Percentiles rank a stretch among this genome's conserved stretches.
These are phyloP conservation scores for Alternaria gaisen DNA, from an alignment of 2,329 filamentous ascomycete species.

Conservation along the genomic window DNA sequence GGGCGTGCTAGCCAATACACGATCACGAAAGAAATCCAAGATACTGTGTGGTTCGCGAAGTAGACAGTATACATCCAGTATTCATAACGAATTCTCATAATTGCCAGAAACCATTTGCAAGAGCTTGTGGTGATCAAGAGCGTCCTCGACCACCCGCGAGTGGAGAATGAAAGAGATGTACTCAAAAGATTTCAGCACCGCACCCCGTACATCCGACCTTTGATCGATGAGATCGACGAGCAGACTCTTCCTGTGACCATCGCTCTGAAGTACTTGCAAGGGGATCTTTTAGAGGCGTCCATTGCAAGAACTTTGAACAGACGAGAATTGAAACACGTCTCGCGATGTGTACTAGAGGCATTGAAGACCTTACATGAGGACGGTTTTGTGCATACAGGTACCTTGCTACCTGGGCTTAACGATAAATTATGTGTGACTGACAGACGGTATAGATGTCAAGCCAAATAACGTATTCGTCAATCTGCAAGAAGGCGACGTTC, in stretches of 20 bases:
- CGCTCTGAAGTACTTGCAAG: constrained; percentile 33
- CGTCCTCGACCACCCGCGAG: constrained; percentile 26
- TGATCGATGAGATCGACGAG: constrained; percentile 42
- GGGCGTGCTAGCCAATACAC: constrained; percentile 22
- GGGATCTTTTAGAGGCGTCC: constrained; percentile 26
- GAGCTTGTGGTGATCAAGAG: constrained; percentile 36
- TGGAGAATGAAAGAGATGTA: constrained; percentile 40
- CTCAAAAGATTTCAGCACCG: constrained; percentile 37
- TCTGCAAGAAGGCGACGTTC: constrained; percentile 34
- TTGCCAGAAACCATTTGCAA: constrained; percentile 14
- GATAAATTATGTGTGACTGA: constrained; percentile 7
- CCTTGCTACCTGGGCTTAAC: neutral
- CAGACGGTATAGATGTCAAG: constrained; percentile 37
- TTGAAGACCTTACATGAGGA: constrained; percentile 36
- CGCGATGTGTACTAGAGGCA: constrained; percentile 32
- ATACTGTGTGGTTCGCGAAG: constrained; percentile 33
- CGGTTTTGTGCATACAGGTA: constrained; percentile 39
- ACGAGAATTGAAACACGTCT: constrained; percentile 32
- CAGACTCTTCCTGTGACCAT: constrained; percentile 30
- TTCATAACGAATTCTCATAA: neutral
- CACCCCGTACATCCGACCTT: constrained; percentile 32
- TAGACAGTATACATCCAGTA: constrained; percentile 9
- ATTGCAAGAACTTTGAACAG: constrained; percentile 23
- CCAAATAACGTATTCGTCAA: constrained; percentile 53
- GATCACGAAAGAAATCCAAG: constrained; percentile 27